Evolutionary conservation across 805 yeast species (phyloP).

Genomic region (Starmerella cellae): DNA sequence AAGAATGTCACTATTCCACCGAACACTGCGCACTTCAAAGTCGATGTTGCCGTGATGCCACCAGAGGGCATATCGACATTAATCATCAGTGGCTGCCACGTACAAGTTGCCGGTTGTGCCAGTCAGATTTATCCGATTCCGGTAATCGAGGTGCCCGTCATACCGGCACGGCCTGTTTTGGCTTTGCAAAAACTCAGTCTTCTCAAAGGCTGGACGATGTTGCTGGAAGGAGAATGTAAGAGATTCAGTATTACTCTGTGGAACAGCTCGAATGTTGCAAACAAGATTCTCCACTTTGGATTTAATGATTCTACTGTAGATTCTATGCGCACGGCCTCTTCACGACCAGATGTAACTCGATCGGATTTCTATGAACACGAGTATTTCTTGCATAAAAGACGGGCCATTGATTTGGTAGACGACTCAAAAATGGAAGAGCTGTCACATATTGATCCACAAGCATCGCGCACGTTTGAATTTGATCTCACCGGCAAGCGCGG

Average conservation of each 20-base stretch:
- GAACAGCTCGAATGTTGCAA: slow-evolving; percentile 45
- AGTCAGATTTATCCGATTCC: slow-evolving; percentile 30
- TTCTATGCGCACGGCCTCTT: slow-evolving; percentile 42
- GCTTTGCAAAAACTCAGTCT: slow-evolving; percentile 40
- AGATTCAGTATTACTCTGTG: slow-evolving; percentile 39
- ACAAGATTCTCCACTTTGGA: slow-evolving; percentile 46
- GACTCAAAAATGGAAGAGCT: neutral
- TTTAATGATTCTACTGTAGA: slow-evolving; percentile 65
- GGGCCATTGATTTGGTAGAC: slow-evolving; percentile 12
- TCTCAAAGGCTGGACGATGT: slow-evolving; percentile 55
- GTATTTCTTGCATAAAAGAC: slow-evolving; percentile 40
- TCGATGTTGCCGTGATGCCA: slow-evolving; percentile 17
- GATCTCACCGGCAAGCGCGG: slow-evolving; percentile 56
- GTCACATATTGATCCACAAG: slow-evolving; percentile 24
- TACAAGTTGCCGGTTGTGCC: slow-evolving; percentile 40
- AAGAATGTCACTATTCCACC: slow-evolving; percentile 25
- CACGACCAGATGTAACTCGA: slow-evolving; percentile 35
- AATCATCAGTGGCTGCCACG: slow-evolving; percentile 38
- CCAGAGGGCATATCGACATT: slow-evolving; percentile 38
- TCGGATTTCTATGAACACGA: slow-evolving; percentile 66
- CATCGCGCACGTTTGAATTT: slow-evolving; percentile 37
- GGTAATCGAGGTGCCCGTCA: slow-evolving; percentile 25
- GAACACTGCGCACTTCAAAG: slow-evolving; percentile 15
- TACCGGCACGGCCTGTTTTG: slow-evolving; percentile 47
- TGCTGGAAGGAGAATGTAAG: slow-evolving; percentile 62